Conservation (phyloP, 495 filamentous ascomycete species). For the Neurospora sp. region DNA sequence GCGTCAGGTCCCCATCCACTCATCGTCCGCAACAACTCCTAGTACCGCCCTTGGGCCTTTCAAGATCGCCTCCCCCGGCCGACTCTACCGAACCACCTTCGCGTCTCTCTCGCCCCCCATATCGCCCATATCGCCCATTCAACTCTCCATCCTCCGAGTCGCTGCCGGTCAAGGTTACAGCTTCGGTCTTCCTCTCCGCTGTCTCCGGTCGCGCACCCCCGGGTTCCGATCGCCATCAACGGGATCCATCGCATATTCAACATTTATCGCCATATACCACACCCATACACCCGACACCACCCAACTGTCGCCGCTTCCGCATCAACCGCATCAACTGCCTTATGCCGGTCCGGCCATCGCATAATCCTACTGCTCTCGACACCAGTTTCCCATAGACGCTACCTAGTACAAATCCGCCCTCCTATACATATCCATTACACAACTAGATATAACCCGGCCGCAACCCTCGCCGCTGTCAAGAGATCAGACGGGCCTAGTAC, state of each 20-base stretch:
- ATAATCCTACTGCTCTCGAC: neutral
- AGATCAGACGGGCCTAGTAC: neutral
- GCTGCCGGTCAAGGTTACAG: neutral
- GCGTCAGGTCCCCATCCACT: constrained; percentile 8
- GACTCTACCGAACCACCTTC: constrained; percentile 1
- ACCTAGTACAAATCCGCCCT: neutral
- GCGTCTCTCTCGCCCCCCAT: neutral
- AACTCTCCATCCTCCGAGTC: neutral
- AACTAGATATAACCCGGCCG: constrained; percentile 1
- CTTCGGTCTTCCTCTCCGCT: constrained; percentile 1
- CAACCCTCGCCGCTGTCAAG: neutral
- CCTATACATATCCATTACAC: neutral
- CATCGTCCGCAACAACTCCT: constrained; percentile 2
- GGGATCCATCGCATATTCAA: neutral
- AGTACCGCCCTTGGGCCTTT: neutral
- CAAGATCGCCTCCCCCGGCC: neutral
- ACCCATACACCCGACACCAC: neutral
- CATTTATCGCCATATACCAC: neutral
- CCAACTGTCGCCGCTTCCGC: neutral
- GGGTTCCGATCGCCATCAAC: neutral
- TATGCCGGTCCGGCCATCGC: neutral
- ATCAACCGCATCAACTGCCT: neutral
- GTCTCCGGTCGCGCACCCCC: neutral
- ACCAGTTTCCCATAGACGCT: neutral
- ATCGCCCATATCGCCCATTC: neutral